Evolutionary conservation across 1,284 basidiomycete species (phyloP), one percentile per base, ranked within the genome.

Genomic region (Filobasidium uniguttulatum): DNA sequence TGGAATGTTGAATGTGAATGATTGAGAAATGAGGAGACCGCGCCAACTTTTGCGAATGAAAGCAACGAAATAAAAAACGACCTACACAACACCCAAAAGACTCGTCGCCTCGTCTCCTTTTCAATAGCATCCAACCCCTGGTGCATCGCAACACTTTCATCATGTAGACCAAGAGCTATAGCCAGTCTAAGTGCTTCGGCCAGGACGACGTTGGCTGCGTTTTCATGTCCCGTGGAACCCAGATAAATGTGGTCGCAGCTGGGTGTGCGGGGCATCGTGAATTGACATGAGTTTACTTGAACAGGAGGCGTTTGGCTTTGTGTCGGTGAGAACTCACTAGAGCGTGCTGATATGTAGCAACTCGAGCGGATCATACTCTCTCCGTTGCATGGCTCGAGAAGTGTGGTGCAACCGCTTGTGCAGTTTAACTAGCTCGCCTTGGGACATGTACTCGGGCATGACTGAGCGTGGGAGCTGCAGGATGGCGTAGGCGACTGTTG

Each of bases 171-270:
- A 7, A 62, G 25, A 5, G 52, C 46, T 12, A 55, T 54, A 5
- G 57, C 54, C 2, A 62, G 44, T 14, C 56, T 50, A 43, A 62
- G 58, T 3, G 60, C 60, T 28, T 57, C 56, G 10, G 57, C 55
- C 10, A 62, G 37, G 2, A 48, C 46, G n/a, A 57, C 46, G 44
- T 62, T 59, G 29, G 60, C 60, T 2, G 48, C 46, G 36, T 58
- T 53, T 3, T 54, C 54, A 4, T 55, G 49, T n/a, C 57, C 58
- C 9, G 59, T 52, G 1, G 59, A 59, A 3, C 58, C 58, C 30
- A 62, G 57, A 48, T 62, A 62, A 36, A 62, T 59, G 46, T 62
- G 60, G 19, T 59, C 57, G 47, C 56, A 58, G 51, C 60, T 62
- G 33, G 25, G 25, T 6, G 20, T 17, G 10, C 14, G 45, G 34